Evolutionary conservation across 1,139 yeast genomes (phyloP), one percentile per base, ranked within the genome.

Genomic region (Hanseniaspora gamundiae): DNA sequence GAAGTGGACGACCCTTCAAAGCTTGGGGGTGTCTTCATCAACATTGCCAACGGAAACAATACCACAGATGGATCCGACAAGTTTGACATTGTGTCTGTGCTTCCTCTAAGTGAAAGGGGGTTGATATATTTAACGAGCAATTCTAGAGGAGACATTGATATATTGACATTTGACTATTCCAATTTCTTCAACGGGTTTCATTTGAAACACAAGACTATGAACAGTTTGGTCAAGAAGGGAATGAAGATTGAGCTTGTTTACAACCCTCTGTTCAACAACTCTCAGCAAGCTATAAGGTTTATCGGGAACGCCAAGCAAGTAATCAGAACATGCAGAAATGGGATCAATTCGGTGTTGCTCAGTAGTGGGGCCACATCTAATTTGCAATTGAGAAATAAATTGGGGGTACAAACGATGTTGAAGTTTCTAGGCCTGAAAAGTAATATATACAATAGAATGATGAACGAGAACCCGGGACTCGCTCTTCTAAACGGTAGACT

Each of bases 61-160:
- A 68, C 81, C 27, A 76, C 75, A 54, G 66, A 80, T 44, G 78
- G 75, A 46, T 70, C 68, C 50, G 66, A 70, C 21, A 41, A 42
- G 19, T 93, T 82, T 59, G 97, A 91, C 59, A 61, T 91, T 3
- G 70, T 91, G 11, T 85, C 96, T 0, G 79, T 88, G 1, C 75
- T 80, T 49, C 98, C 98, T 1, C 59, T 70, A 33, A 75, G 80
- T 45, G 98, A 91, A 56, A 80, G 78, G 56, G 84, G 91, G 5
- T 67, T 91, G 21, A 80, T 83, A 46, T 66, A 81, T 43, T 81
- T 93, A 1, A 76, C 88, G 22, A 70, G 71, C 3, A 77, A 76
- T 49, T 67, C 87, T 41, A 94, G 83, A 47, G 42, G 43, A 9
- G 64, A 60, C 39, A 70, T 88, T 35, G 97, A 91, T 62, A 51